Conservation (phyloP, 192 early-diverging fungal species). For the Mortierella antarctica region DNA sequence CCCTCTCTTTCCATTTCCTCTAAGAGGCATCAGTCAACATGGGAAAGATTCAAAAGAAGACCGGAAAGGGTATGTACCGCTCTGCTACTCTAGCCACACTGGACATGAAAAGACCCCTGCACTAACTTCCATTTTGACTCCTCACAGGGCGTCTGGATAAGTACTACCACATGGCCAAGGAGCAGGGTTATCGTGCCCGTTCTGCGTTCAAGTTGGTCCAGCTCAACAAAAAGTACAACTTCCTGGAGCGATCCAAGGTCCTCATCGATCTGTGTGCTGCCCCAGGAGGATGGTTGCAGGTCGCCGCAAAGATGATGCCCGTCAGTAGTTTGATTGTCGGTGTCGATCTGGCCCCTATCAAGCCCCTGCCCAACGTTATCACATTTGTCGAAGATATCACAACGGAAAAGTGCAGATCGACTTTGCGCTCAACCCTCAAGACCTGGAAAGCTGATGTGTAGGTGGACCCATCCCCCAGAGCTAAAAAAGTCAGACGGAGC, state of each 20-base stretch:
- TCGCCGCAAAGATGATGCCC: constrained; percentile 99
- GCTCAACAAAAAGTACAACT: constrained; percentile 99
- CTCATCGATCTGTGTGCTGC: constrained; percentile 98
- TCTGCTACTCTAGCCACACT: background rate
- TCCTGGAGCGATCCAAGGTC: constrained; percentile 87
- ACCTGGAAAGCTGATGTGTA: constrained; percentile 99
- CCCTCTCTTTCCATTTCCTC: background rate
- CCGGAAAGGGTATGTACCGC: constrained; percentile 56
- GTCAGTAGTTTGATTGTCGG: constrained; percentile 91
- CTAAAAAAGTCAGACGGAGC: background rate
- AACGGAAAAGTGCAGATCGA: constrained; percentile 90
- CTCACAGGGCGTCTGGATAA: constrained; percentile 95
- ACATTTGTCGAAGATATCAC: constrained; percentile 98
- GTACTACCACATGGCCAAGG: constrained; percentile 99
- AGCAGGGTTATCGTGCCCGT: constrained; percentile 98
- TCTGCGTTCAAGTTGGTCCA: constrained; percentile 99
- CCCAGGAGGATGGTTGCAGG: constrained; percentile 98
- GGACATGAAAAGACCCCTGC: background rate
- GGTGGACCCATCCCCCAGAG: constrained; percentile 3
- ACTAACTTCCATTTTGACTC: background rate
- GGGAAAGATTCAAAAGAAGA: constrained; percentile 63
- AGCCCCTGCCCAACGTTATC: constrained; percentile 94
- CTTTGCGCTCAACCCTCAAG: constrained; percentile 90
- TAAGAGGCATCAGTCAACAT: constrained; percentile 29
- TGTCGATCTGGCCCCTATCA: constrained; percentile 96